phyloP scores from a whole-genome alignment of 2,329 filamentous ascomycete genomes.

The Fusarium bactridioides region DNA sequence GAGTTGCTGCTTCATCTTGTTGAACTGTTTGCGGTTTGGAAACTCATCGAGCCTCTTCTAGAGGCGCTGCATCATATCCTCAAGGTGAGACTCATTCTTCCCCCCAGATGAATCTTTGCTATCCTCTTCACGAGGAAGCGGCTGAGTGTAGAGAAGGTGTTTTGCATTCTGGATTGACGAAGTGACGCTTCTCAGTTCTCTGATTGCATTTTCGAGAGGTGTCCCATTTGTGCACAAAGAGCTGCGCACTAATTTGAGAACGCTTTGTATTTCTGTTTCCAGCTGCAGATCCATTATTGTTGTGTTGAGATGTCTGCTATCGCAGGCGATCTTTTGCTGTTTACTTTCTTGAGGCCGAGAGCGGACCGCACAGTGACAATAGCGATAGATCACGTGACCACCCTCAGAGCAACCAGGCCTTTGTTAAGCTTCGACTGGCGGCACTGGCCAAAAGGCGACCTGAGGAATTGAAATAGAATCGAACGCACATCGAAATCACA shows the following conservation, averaged over 20 bases:
- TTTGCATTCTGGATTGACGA: neutral
- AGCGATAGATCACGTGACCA: neutral
- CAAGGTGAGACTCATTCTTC: neutral
- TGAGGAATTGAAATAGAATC: rapidly evolving
- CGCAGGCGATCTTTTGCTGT: no score
- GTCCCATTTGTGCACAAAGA: neutral
- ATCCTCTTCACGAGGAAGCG: neutral
- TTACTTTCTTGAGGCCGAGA: neutral
- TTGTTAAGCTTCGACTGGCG: neutral
- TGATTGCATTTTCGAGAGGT: neutral
- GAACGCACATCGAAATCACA: rapidly evolving
- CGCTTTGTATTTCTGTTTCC: neutral
- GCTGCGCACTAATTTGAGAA: neutral
- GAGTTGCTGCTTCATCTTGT: neutral
- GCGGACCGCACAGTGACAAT: rapidly evolving
- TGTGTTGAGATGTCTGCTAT: no score
- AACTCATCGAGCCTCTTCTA: neutral
- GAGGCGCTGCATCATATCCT: neutral
- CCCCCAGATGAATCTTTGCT: rapidly evolving
- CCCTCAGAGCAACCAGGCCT: neutral
- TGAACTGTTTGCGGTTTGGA: neutral
- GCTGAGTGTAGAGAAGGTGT: no score
- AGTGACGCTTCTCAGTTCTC: neutral
- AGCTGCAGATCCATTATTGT: neutral
- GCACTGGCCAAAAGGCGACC: neutral